Percentiles rank a stretch among this genome's conserved stretches.
phyloP scores from a whole-genome alignment of 257 asterid species.

The Haberlea rhodopensis region DNA sequence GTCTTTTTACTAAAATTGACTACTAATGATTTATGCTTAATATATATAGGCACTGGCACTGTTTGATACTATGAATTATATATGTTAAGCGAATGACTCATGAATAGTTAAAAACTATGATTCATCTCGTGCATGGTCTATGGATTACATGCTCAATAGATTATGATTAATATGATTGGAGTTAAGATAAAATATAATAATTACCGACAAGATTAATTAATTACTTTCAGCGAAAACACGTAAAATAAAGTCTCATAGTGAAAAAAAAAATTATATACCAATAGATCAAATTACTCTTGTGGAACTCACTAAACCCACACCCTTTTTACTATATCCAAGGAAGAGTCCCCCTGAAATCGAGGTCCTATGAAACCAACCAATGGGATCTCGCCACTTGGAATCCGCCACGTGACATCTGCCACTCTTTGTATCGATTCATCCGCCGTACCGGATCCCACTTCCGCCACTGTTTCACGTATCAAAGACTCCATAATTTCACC shows the following conservation, averaged over 20 bases:
- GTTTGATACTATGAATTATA: too few relatives aligned
- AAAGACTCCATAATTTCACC: slow-evolving; percentile 54
- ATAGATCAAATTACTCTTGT: neutral
- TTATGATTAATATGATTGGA: too few relatives aligned
- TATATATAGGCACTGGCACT: too few relatives aligned
- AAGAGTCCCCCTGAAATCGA: slow-evolving; percentile 32
- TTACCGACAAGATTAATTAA: too few relatives aligned
- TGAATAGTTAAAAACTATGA: too few relatives aligned
- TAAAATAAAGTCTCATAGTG: neutral
- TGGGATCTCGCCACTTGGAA: slow-evolving; percentile 63
- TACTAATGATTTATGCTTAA: too few relatives aligned
- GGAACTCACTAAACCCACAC: slow-evolving; percentile 8
- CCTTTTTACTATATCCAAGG: slow-evolving; percentile 28
- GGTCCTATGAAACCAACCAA: slow-evolving; percentile 29
- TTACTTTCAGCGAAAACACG: neutral
- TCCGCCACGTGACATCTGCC: slow-evolving; percentile 52
- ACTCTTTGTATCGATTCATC: slow-evolving; percentile 26
- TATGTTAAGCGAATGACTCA: too few relatives aligned
- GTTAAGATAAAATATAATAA: neutral
- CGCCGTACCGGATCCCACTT: slow-evolving; percentile 33
- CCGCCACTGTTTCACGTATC: slow-evolving; percentile 54
- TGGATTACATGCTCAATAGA: too few relatives aligned
- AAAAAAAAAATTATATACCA: neutral
- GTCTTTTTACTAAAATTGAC: too few relatives aligned
- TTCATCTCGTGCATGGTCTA: too few relatives aligned